Base-by-base conservation (phyloP, 2,329 filamentous ascomycete species). In the Curvularia spicifera region DNA sequence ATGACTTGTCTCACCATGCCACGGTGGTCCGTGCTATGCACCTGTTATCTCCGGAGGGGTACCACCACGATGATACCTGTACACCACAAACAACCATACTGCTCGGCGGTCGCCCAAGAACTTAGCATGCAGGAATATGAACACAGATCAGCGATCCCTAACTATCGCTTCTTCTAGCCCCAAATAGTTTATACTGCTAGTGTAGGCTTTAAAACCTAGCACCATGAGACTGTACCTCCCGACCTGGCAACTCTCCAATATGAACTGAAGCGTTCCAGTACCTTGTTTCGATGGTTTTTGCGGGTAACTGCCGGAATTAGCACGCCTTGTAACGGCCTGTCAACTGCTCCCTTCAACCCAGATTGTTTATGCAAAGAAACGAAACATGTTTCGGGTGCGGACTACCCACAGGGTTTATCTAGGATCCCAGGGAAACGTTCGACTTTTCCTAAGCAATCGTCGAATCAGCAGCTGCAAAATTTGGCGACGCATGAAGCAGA, bases 331-430 rank as follows among this genome's bases (percentile, higher is more conserved):
- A 31, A 22, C 46, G 9, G 18, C 10, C 29, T 31, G 37, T 37
- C 28, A 18, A n/a, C 22, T n/a, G 20, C 24, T 13, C 37, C 3
- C n/a, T 13, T 35, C 13, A 37, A 15, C 18, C n/a, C 29, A 42
- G 35, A 33, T 39, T 50, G 28, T 57, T 53, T 45, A 54, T 57
- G 40, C 56, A 35, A 65, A 57, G 63, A 65, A 65, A 63, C 63
- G 39, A 69, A 70, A 73, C 68, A 69, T 71, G 71, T 73, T 73
- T 72, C 67, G 64, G 63, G 29, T 15, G 18, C 20, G 10, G 5
- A 51, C 55, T 52, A 29, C 48, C 48, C 15, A 47, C 49, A 33
- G 6, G 9, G 35, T 22, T 15, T 15, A 20, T 45, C 64, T 62
- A 58, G 61, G 68, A 57, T 60, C 24, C 22, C 35, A 28, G n/a